phyloP scores from a whole-genome alignment of 2,329 filamentous ascomycete genomes.

The Phoma herbarum region DNA sequence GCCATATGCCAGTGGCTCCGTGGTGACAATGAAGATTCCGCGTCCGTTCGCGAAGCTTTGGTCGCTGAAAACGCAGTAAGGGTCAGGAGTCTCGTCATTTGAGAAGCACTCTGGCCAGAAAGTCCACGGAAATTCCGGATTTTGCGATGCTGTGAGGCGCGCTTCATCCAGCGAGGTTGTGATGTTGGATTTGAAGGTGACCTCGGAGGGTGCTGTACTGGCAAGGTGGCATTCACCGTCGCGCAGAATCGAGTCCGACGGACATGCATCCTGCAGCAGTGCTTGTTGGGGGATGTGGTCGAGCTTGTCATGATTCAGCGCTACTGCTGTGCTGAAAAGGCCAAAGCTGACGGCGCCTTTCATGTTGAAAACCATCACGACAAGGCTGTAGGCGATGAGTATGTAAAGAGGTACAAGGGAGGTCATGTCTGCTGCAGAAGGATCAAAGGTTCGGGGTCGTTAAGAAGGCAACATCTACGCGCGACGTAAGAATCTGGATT shows the following conservation, averaged over 20 bases:
- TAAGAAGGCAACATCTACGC: background rate
- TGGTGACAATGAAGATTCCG: constrained; percentile 45
- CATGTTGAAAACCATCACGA: constrained; percentile 31
- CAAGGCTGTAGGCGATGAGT: constrained; percentile 17
- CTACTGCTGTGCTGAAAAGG: constrained; percentile 35
- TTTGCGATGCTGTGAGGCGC: constrained; percentile 28
- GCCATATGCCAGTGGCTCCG: constrained; percentile 35
- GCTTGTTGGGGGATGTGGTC: constrained; percentile 33
- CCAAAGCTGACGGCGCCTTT: constrained; percentile 30
- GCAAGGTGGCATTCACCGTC: constrained; percentile 38
- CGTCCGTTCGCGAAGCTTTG: constrained; percentile 43
- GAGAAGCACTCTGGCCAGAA: constrained; percentile 47
- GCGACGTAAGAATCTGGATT: constrained; percentile 2
- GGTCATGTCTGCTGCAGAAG: constrained; percentile 14
- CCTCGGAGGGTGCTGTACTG: constrained; percentile 12
- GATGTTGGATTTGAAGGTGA: constrained; percentile 32
- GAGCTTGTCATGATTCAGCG: constrained; percentile 33
- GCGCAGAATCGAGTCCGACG: constrained; percentile 33
- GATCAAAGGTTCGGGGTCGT: background rate
- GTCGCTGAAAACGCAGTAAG: constrained; percentile 44
- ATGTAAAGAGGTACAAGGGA: constrained; percentile 18
- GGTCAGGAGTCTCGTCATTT: constrained; percentile 34
- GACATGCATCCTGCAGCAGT: constrained; percentile 36
- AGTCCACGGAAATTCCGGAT: constrained; percentile 43
- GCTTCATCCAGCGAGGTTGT: constrained; percentile 37